phyloP scores from a whole-genome alignment of 495 filamentous ascomycete genomes.

The Talaromyces borbonicus region DNA sequence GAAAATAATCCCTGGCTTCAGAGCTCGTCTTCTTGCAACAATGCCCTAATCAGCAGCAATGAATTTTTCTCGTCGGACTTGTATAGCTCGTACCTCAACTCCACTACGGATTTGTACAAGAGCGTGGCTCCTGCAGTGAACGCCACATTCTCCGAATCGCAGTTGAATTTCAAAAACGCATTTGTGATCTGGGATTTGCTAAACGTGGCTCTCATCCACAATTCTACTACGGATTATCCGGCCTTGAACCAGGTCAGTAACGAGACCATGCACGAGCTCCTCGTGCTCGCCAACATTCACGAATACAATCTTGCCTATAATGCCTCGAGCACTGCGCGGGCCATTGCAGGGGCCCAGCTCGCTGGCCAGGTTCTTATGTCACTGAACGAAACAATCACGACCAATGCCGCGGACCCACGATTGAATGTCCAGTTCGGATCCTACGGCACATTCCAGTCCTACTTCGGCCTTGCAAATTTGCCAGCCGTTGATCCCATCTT shows the following conservation, averaged over 20 bases:
- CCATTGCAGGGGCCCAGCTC: conserved; percentile 37
- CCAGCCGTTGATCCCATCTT: conserved; percentile 23
- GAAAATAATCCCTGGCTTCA: conserved; percentile 52
- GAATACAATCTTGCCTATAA: conserved; percentile 46
- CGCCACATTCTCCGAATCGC: conserved; percentile 38
- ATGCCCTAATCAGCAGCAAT: conserved; percentile 57
- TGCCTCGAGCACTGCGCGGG: conserved; percentile 33
- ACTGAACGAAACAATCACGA: conserved; percentile 35
- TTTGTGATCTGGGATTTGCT: conserved; percentile 54
- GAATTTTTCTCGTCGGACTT: conserved; percentile 56
- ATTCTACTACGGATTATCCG: conserved; percentile 28
- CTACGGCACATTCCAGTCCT: conserved; percentile 41
- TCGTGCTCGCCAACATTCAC: conserved; percentile 38
- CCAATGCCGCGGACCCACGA: conserved; percentile 22
- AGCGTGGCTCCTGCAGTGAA: conserved; percentile 52
- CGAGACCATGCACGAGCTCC: conserved; percentile 26
- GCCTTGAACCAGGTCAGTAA: conserved; percentile 23
- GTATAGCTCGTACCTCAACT: conserved; percentile 41
- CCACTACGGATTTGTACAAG: conserved; percentile 56
- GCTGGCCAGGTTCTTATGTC: conserved; percentile 36
- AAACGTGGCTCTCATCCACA: conserved; percentile 46
- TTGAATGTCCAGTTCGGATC: conserved; percentile 41
- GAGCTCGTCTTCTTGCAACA: conserved; percentile 46
- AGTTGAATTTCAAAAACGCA: conserved; percentile 59
- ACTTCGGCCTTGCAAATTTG: conserved; percentile 42